Conservation (phyloP, 2,329 filamentous ascomycete species). For the Tolypocladium tropicale region DNA sequence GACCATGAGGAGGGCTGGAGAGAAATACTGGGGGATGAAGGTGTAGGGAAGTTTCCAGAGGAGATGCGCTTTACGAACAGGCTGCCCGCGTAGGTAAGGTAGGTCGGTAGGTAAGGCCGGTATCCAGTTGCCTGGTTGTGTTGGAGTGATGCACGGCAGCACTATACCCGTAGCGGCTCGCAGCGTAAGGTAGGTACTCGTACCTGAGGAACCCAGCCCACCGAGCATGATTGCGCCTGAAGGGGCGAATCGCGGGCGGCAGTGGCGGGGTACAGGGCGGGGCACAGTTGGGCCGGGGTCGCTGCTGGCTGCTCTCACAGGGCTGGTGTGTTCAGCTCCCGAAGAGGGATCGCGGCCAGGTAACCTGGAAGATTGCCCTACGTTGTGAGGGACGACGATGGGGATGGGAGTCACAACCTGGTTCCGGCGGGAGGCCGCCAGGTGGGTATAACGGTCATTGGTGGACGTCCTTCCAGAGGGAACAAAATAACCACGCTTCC, state of each 20-base stretch:
- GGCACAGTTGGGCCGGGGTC: neutral
- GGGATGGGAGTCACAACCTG: neutral
- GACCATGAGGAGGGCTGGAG: conserved; percentile 4
- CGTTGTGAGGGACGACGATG: too few species aligned
- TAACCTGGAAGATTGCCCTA: too few species aligned
- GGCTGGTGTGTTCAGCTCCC: neutral
- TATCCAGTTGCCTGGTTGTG: neutral
- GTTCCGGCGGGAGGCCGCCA: too few species aligned
- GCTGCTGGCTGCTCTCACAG: too few species aligned
- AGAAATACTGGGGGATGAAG: neutral
- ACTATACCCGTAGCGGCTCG: neutral
- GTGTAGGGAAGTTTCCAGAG: neutral
- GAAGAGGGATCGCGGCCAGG: too few species aligned
- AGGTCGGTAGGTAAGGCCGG: too few species aligned
- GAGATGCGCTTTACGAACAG: neutral
- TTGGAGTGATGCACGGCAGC: neutral
- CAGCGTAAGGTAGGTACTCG: too few species aligned
- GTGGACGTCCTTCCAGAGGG: too few species aligned
- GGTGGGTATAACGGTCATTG: too few species aligned
- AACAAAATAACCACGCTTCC: too few species aligned
- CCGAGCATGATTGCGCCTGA: neutral
- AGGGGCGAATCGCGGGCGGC: neutral
- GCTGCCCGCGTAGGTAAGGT: neutral
- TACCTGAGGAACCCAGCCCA: neutral
- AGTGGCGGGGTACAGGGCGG: neutral